Conservation (phyloP, 768 basidiomycete genomes). For the Astraeus odoratus region DNA sequence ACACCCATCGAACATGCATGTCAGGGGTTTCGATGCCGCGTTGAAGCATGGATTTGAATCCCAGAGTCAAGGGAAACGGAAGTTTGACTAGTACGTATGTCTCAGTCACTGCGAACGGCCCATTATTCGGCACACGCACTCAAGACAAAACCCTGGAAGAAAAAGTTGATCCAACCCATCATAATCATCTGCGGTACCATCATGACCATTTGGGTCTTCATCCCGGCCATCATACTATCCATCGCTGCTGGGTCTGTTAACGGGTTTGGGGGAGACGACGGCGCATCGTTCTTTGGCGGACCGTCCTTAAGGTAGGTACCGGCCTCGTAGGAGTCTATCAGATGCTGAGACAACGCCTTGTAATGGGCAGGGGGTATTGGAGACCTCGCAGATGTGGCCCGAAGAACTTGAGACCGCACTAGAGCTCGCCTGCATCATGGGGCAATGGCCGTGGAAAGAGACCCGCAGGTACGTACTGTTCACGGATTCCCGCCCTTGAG, state of each 20-base stretch:
- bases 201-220: constrained; percentile 99
- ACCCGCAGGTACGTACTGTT: constrained; percentile 57
- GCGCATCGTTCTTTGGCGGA: constrained; percentile 56
- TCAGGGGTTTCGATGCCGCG: constrained; percentile 91
- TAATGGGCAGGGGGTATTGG: constrained; percentile 73
- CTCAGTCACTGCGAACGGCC: constrained; percentile 4
- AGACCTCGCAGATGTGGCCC: constrained; percentile 72
- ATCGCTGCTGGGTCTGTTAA: constrained; percentile 85
- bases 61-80: constrained; percentile 92
- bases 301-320: constrained; percentile 88
- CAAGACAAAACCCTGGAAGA: constrained; percentile 97
- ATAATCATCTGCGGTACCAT: constrained; percentile 98
- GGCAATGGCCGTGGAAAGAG: not conserved
- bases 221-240: constrained; percentile 98
- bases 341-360: constrained; percentile 65
- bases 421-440: constrained; percentile 54
- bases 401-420: constrained; percentile 76
- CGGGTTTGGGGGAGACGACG: constrained; percentile 65
- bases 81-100: constrained; percentile 74
- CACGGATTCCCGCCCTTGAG: constrained; percentile 70
- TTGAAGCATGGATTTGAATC: constrained; percentile 97
- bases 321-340: constrained; percentile 60
- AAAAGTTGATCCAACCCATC: constrained; percentile 99
- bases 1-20: constrained; percentile 99
- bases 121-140: constrained; percentile 57